Percentiles rank a stretch among this genome's conserved stretches.
Conservation (phyloP, 768 basidiomycete genomes). For the Trametes cinnabarina region DNA sequence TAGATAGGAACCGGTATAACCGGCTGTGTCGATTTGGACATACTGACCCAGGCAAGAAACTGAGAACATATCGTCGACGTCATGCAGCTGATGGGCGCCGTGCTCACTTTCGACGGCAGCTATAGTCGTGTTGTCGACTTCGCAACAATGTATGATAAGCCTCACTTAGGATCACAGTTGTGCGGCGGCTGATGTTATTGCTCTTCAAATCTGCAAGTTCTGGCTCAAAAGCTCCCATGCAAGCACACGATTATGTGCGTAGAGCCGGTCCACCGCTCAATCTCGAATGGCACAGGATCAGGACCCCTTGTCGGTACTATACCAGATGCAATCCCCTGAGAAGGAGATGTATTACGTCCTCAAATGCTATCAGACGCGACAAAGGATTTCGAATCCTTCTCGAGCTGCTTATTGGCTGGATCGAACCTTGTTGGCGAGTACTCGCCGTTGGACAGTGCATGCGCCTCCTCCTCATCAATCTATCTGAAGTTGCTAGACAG, state of each 20-base stretch:
- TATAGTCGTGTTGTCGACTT: not conserved
- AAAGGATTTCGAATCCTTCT: conserved; percentile 6
- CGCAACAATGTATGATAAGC: not conserved
- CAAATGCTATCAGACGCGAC: conserved; percentile 11
- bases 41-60: not conserved
- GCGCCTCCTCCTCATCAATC: conserved; percentile 6
- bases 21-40: not conserved
- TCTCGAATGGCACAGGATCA: too few species aligned
- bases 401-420: conserved; percentile 6
- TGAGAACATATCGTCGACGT: not conserved
- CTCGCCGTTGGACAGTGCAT: not conserved
- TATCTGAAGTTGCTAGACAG: conserved; percentile 7
- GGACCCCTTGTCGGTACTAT: too few species aligned
- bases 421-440: conserved; percentile 7
- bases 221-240: too few species aligned
- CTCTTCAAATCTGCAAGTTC: too few species aligned
- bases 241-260: too few species aligned
- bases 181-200: too few species aligned
- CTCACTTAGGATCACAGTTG: not conserved
- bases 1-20: conserved; percentile 2
- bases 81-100: conserved; percentile 10
- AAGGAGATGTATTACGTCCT: conserved; percentile 14
- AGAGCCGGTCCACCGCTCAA: too few species aligned
- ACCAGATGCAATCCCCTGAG: not conserved
- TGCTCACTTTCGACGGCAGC: not conserved